A percentile compares a stretch with the other conserved stretches of the same genome.
phyloP scores from a whole-genome alignment of 371 early-diverging fungal genomes.

The Mortierella sp. region DNA sequence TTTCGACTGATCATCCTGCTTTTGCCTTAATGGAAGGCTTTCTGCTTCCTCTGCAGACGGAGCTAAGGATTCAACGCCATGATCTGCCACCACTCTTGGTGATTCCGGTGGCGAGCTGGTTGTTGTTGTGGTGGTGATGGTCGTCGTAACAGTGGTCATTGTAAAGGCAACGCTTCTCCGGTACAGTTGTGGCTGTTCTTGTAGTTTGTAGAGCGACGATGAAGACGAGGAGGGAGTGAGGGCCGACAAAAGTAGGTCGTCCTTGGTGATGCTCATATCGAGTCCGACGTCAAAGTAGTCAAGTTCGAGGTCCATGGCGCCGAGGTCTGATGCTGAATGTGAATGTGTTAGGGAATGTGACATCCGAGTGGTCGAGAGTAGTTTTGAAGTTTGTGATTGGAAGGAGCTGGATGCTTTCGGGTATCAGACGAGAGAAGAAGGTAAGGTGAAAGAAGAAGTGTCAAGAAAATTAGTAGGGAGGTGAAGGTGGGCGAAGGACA shows the following conservation, averaged over 20 bases:
- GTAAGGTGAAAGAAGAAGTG: background rate
- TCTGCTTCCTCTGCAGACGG: too few relatives aligned
- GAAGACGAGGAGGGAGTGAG: slow-evolving; percentile 39
- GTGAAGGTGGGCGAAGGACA: background rate
- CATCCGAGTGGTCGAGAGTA: background rate
- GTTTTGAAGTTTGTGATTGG: background rate
- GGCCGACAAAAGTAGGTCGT: slow-evolving; percentile 19
- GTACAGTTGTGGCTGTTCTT: slow-evolving; percentile 3
- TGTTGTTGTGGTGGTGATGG: slow-evolving; percentile 32
- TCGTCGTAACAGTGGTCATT: slow-evolving; percentile 17
- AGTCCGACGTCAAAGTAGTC: slow-evolving; percentile 24
- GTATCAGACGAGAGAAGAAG: background rate
- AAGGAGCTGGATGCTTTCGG: background rate
- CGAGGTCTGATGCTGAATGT: slow-evolving; percentile 3
- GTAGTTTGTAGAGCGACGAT: slow-evolving; percentile 22
- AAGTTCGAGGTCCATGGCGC: slow-evolving; percentile 21
- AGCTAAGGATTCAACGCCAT: too few relatives aligned
- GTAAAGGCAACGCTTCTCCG: background rate
- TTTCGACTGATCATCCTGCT: too few relatives aligned
- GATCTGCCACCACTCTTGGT: too few relatives aligned
- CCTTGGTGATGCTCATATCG: slow-evolving; percentile 23
- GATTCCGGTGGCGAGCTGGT: slow-evolving; percentile 10
- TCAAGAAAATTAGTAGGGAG: background rate
- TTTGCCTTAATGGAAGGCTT: background rate
- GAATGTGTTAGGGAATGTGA: slow-evolving; percentile 2